Evolutionary conservation across 192 early-diverging fungal genomes (phyloP), one percentile per base, ranked within the genome.

Genomic region (Coemansia sp.): DNA sequence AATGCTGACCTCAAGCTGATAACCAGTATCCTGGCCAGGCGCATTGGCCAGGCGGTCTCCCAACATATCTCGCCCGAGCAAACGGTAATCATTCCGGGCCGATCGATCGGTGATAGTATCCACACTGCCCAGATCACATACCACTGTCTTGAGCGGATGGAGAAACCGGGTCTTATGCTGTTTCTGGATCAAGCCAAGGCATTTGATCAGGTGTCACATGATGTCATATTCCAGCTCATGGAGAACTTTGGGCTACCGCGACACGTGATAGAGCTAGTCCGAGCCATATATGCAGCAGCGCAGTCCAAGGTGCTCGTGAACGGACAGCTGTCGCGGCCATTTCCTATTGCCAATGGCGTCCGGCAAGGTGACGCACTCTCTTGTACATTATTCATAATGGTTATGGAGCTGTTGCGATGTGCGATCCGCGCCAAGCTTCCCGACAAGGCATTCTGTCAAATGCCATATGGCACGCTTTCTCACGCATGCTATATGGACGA

Each of bases 151-250:
- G 58, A 60, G 22, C 2, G 10, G 10, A 14, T 14, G 0, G 7
- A 22, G 18, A 40, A 2, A 3, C 32, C 32, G 7, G 58, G 48
- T 1, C 32, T 40, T 0, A 32, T 68, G 21, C 43, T 61, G 27
- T 56, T 61, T 43, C 66, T 68, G 3, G 58, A 68, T 18, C 51
- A 60, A 24, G 52, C 53, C 21, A 68, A 68, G 32, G 66, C 66
- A 0, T 68, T 49, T n/a, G 52, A 68, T 16, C 35, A 49, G 5
- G 32, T 68, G 8, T 23, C 52, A 8, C 66, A 68, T 21, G 19
- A 18, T 16, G 21, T 58, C 0, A 18, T 68, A 24, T 68, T 68
- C 14, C 6, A 14, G 6, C 51, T 67, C 1, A 38, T 60, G 11
- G 21, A 24, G 49, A 60, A 60, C 21, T 48, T 67, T 16, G 1